A percentile compares a stretch with the other conserved stretches of the same genome.
phyloP scores from a whole-genome alignment of 208 protist species.

The Leishmania tarentolae region DNA sequence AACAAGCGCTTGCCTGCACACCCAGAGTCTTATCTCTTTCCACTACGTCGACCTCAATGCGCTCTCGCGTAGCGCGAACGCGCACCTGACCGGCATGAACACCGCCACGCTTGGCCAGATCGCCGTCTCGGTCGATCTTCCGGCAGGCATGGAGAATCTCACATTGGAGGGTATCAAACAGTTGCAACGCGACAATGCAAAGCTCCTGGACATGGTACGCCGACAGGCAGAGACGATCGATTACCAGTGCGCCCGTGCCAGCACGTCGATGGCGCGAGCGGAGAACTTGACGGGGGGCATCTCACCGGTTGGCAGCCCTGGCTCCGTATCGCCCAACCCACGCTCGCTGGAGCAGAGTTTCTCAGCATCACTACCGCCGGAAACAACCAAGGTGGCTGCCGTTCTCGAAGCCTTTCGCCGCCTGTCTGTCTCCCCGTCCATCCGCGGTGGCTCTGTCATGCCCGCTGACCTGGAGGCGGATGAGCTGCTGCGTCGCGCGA shows the following conservation, averaged over 20 bases:
- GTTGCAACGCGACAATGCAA: conserved; percentile 61
- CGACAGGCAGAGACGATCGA: conserved; percentile 56
- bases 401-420: conserved; percentile 42
- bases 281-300: conserved; percentile 26
- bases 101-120: conserved; percentile 52
- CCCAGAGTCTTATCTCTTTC: conserved; percentile 59
- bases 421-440: conserved; percentile 37
- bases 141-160: conserved; percentile 31
- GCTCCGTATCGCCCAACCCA: conserved; percentile 34
- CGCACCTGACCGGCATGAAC: conserved; percentile 12
- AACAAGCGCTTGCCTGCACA: not conserved
- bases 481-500: conserved; percentile 33
- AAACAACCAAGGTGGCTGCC: conserved; percentile 7
- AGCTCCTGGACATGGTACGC: conserved; percentile 63
- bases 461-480: conserved; percentile 42
- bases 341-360: conserved; percentile 22
- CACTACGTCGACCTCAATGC: conserved; percentile 79
- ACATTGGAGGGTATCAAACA: conserved; percentile 55
- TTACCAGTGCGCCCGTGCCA: conserved; percentile 49
- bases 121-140: conserved; percentile 43
- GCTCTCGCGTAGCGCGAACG: conserved; percentile 38
- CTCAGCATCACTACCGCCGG: conserved; percentile 13
- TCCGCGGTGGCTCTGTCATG: conserved; percentile 34
- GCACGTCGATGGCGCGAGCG: conserved; percentile 24
- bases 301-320: conserved; percentile 28